Conservation (phyloP, 2,329 filamentous ascomycete genomes). For the Paracoccidioides brasiliensis region DNA sequence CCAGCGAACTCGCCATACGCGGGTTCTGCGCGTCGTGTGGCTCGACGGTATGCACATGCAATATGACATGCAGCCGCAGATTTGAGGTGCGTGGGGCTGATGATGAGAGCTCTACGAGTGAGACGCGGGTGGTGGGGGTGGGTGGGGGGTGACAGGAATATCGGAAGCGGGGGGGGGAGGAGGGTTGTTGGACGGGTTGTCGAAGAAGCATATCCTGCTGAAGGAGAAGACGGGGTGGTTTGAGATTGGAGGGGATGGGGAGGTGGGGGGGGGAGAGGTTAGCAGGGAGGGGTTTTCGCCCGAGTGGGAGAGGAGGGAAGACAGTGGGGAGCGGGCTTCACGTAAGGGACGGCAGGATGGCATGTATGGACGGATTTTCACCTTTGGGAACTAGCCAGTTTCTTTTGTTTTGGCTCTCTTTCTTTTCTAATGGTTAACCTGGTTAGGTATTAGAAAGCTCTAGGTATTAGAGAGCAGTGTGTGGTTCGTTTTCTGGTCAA, state of each 20-base stretch:
- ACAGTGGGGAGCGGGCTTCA: background rate
- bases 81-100: too few species aligned
- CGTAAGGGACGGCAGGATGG: background rate
- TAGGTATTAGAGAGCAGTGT: too few species aligned
- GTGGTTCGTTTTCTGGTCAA: too few species aligned
- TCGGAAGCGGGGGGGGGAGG: background rate
- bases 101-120: too few species aligned
- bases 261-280: slow-evolving; percentile 10
- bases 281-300: slow-evolving; percentile 8
- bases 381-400: too few species aligned
- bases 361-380: too few species aligned
- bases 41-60: background rate
- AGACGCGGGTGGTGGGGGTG: too few species aligned
- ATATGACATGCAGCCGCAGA: background rate
- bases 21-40: background rate
- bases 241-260: slow-evolving; percentile 12
- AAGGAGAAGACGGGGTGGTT: slow-evolving; percentile 16
- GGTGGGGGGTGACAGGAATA: too few species aligned
- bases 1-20: background rate
- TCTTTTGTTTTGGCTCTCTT: too few species aligned
- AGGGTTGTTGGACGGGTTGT: background rate
- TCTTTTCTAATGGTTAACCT: too few species aligned
- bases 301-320: background rate
- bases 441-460: too few species aligned
- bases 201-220: background rate